Percentiles rank a stretch among this genome's conserved stretches.
These are phyloP conservation scores for Inonotus hispidus DNA, from an alignment of 1,284 basidiomycete species.

Conservation along the genomic window DNA sequence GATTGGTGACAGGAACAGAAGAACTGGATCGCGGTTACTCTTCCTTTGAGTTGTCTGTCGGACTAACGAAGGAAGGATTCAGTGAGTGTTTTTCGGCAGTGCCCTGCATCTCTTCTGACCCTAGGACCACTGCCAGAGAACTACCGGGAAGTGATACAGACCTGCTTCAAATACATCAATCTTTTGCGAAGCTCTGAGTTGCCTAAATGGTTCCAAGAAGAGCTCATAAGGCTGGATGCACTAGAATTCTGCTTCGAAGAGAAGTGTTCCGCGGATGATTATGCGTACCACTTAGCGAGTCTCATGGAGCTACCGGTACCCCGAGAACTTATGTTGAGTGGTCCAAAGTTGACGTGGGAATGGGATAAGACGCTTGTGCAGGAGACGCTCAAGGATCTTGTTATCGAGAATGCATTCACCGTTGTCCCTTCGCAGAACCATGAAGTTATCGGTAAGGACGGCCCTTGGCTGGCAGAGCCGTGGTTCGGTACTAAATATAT, in stretches of 20 bases:
- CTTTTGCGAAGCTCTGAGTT: conserved; percentile 72
- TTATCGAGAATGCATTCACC: conserved; percentile 60
- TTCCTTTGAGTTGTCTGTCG: conserved; percentile 81
- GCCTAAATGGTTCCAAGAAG: conserved; percentile 72
- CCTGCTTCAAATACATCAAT: conserved; percentile 84
- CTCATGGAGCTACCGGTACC: conserved; percentile 79
- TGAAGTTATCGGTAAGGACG: conserved; percentile 45
- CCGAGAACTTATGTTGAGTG: conserved; percentile 73
- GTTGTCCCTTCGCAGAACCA: conserved; percentile 72
- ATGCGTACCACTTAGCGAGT: conserved; percentile 75
- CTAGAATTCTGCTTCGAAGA: conserved; percentile 89
- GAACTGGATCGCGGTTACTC: conserved; percentile 78
- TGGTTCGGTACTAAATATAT: conserved; percentile 85
- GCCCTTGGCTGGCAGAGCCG: conserved; percentile 67
- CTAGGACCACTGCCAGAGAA: conserved; percentile 45
- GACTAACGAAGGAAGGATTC: conserved; percentile 85
- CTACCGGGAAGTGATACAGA: conserved; percentile 68
- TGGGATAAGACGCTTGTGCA: conserved; percentile 70
- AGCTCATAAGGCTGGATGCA: conserved; percentile 69
- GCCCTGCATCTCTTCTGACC: too few relatives aligned
- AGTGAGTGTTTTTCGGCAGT: conserved; percentile 41
- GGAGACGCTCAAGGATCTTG: conserved; percentile 58
- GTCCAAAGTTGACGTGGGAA: conserved; percentile 68
- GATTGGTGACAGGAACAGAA: conserved; percentile 69
- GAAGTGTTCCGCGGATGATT: conserved; percentile 74